Conservation (phyloP, 305 asterid species). For the Fraxinus dipetala region DNA sequence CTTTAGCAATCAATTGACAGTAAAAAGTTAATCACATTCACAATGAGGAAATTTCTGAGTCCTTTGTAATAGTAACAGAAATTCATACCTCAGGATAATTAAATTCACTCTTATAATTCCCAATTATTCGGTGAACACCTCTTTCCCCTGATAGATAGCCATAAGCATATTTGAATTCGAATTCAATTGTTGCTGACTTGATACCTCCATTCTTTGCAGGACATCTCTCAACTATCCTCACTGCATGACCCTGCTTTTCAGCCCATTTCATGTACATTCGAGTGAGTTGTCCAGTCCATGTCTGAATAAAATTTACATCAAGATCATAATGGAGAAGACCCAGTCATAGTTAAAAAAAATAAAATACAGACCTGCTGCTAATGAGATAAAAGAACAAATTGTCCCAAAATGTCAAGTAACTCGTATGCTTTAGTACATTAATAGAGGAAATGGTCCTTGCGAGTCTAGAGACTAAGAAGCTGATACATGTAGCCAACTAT, state of each 20-base stretch:
- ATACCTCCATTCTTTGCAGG: conserved; percentile 43
- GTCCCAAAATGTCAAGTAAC: not conserved
- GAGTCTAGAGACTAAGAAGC: not conserved
- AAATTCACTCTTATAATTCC: conserved; percentile 30
- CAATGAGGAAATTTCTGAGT: not conserved
- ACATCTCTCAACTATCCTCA: conserved; percentile 61
- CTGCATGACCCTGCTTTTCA: conserved; percentile 58
- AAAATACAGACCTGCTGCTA: not conserved
- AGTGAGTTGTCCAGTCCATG: conserved; percentile 54
- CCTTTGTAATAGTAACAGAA: not conserved
- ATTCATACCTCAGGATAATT: conserved; percentile 45
- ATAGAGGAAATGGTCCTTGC: not conserved
- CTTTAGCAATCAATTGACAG: not conserved
- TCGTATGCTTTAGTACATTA: not conserved
- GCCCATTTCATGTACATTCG: conserved; percentile 83
- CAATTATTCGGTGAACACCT: conserved; percentile 57
- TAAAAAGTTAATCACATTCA: not conserved
- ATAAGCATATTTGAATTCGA: conserved; percentile 61
- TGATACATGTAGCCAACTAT: not conserved
- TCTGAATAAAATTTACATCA: conserved; percentile 34
- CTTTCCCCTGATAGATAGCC: conserved; percentile 76
- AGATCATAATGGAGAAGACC: not conserved
- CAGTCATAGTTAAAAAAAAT: not conserved
- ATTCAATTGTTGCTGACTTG: conserved; percentile 55
- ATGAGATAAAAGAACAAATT: not conserved